Base-by-base conservation (phyloP, 176 grass and related monocot genomes). In the Oropetium thomaeum region DNA sequence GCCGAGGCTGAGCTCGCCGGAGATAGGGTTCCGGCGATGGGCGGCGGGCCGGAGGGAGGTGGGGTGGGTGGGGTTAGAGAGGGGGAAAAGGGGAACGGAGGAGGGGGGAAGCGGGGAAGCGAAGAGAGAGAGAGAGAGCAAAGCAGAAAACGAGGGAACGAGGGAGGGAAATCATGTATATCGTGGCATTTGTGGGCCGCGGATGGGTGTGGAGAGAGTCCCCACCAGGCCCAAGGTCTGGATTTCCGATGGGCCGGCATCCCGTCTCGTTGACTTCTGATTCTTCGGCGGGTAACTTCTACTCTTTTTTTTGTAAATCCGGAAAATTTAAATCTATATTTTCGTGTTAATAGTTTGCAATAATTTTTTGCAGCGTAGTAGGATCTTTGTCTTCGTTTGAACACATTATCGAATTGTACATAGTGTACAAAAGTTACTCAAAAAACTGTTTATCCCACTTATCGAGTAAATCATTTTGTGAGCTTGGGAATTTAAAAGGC, bases 61-160 rank as follows among this genome's bases (percentile, higher is more conserved):
- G 29, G 60, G 74, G 63, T 82, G 65, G 84, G 78, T 82, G 84
- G 78, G 63, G 84, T 60, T 80, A 60, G 48, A 39, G 69, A 71
- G 51, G 51, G 15, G 10, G 23, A 10, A 16, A 30, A 33, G 51
- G 49, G 28, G 58, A 41, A 49, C 1, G 47, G 48, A 32, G 42
- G 11, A 16, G 30, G 41, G 27, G 68, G 75, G 61, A 65, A 61
- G 38, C 25, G 10, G 28, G 10, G n/a, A 10, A 30, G 23, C 19
- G 67, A n/a, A 55, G 60, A 52, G 76, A 79, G 83, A 52, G 76
- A 79, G 83, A 86, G 84, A 70, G 30, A 61, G 58, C 68, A 10
- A 58, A 58, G 66, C 79, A 82, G 79, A 87, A 87, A 87, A 87
- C 85, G 85, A 87, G 85, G 85, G 85, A 87, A 82, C 58, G 45